Conservation (phyloP, 139 green algal genomes). For the Nannochloris sp. region DNA sequence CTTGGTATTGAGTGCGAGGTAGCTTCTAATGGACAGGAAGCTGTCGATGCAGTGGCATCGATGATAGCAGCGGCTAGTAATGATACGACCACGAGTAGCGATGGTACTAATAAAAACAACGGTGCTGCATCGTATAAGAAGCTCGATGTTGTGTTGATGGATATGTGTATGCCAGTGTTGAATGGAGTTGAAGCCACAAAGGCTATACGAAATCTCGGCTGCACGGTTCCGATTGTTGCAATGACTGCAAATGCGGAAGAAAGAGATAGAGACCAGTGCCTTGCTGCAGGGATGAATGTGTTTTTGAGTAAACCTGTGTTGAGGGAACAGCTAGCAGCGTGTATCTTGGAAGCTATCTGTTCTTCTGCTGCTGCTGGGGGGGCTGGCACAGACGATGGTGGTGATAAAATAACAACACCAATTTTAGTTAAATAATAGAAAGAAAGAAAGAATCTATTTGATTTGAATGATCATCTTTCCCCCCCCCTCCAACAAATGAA, state of each 20-base stretch:
- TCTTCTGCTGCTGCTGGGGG: too few relatives aligned
- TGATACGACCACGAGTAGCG: too few relatives aligned
- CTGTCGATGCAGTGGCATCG: constrained; percentile 39
- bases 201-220: constrained; percentile 45
- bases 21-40: constrained; percentile 65
- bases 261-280: constrained; percentile 69
- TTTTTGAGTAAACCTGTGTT: constrained; percentile 84
- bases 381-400: too few relatives aligned
- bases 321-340: constrained; percentile 49
- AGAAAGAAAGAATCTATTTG: too few relatives aligned
- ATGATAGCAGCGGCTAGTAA: too few relatives aligned
- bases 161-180: constrained; percentile 91
- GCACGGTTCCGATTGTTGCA: constrained; percentile 73
- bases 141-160: constrained; percentile 33
- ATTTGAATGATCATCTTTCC: too few relatives aligned
- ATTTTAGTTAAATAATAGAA: too few relatives aligned
- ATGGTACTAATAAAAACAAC: background rate
- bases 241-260: constrained; percentile 83
- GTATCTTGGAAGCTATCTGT: constrained; percentile 17
- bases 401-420: too few relatives aligned
- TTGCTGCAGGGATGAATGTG: constrained; percentile 78
- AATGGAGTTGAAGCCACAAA: constrained; percentile 72
- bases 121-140: background rate
- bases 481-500: too few relatives aligned
- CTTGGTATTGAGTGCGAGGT: constrained; percentile 55